These are phyloP conservation scores for Dictyostelium purpureum DNA, from an alignment of 78 protist species.

Conservation along the genomic window DNA sequence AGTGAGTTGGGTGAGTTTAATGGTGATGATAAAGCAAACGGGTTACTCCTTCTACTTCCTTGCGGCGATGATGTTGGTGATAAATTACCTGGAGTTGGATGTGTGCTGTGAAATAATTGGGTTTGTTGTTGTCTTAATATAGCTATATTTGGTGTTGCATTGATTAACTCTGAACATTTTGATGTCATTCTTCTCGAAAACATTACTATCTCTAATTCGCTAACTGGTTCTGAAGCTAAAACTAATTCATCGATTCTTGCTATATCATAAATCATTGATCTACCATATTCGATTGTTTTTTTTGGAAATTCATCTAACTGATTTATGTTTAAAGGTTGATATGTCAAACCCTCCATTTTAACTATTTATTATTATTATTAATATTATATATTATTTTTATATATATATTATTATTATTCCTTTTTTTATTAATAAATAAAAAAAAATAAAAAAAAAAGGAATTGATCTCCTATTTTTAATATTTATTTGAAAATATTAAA, in stretches of 20 bases:
- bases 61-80: too few relatives aligned
- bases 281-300: slow-evolving; percentile 59
- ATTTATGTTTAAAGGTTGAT: not conserved
- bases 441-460: not conserved
- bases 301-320: slow-evolving; percentile 15
- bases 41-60: too few relatives aligned
- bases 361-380: not conserved
- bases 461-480: too few relatives aligned
- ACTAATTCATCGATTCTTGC: slow-evolving; percentile 43
- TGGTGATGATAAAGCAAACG: not conserved
- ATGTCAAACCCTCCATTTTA: not conserved
- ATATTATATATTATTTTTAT: not conserved
- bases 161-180: slow-evolving; percentile 41
- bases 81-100: not conserved
- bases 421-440: not conserved
- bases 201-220: slow-evolving; percentile 78
- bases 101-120: not conserved
- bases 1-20: not conserved
- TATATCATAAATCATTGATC: slow-evolving; percentile 24
- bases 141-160: not conserved
- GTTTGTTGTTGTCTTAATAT: not conserved
- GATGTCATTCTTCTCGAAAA: slow-evolving; percentile 73
- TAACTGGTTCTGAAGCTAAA: slow-evolving; percentile 26
- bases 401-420: not conserved
- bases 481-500: too few relatives aligned